Evolutionary conservation across 768 basidiomycete genomes (phyloP).

Genomic region (Lactarius sp.): DNA sequence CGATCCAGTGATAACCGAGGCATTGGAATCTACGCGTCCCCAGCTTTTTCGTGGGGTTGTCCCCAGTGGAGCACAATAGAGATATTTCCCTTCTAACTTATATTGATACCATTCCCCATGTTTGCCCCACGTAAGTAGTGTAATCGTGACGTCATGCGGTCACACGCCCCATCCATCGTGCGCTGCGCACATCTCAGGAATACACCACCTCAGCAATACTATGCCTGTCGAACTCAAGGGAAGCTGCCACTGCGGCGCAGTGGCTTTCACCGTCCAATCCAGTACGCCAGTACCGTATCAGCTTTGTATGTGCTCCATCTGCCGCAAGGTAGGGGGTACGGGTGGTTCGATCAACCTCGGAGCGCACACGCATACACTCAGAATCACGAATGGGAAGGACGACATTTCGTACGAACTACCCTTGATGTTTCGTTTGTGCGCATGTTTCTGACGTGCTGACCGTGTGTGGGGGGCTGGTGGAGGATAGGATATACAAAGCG

Average conservation of each 20-base stretch:
- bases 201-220: background rate
- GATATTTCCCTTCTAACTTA: too few relatives aligned
- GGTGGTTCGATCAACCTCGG: conserved; percentile 67
- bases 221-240: conserved; percentile 54
- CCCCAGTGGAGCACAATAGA: too few relatives aligned
- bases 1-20: too few relatives aligned
- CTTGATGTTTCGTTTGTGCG: background rate
- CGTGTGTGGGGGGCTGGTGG: background rate
- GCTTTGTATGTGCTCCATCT: conserved; percentile 65
- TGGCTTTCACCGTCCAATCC: conserved; percentile 35
- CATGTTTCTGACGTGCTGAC: background rate
- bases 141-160: background rate
- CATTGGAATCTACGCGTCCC: too few relatives aligned
- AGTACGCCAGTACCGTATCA: conserved; percentile 64
- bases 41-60: too few relatives aligned
- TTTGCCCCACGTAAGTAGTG: too few relatives aligned
- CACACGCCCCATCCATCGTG: too few relatives aligned
- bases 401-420: conserved; percentile 42
- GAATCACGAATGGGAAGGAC: conserved; percentile 46
- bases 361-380: conserved; percentile 46
- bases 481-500: conserved; percentile 55
- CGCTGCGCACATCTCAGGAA: too few relatives aligned
- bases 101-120: too few relatives aligned
- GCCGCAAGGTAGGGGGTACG: conserved; percentile 62
- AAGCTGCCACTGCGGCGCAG: conserved; percentile 37